Evolutionary conservation across 1,284 basidiomycete genomes (phyloP).

Genomic region (Albatrellus sp.): DNA sequence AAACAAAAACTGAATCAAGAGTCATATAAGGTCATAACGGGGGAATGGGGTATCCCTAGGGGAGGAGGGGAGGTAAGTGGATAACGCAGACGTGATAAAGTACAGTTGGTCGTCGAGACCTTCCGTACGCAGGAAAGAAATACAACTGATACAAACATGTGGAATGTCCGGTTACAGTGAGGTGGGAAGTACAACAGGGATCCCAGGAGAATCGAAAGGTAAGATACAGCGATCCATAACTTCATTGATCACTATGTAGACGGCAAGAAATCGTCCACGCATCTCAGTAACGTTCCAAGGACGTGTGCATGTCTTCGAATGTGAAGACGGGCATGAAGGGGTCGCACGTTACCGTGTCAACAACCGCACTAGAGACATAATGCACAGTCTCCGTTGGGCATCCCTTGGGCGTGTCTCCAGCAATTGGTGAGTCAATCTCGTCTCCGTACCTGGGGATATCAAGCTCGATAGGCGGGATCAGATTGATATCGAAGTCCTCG

Average conservation of each 20-base stretch:
- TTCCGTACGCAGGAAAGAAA: background rate
- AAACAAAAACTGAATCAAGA: background rate
- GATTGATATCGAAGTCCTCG: conserved; percentile 33
- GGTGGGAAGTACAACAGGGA: background rate
- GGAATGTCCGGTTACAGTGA: background rate
- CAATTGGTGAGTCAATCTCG: background rate
- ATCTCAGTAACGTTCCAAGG: background rate
- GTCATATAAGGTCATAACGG: no score
- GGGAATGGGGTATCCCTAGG: background rate
- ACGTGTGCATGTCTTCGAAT: conserved; percentile 9
- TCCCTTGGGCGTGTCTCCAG: background rate
- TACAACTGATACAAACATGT: conserved; percentile 2
- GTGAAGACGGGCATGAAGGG: conserved; percentile 9
- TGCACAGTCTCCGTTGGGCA: conserved; percentile 3
- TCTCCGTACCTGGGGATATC: conserved; percentile 20
- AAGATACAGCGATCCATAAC: conserved; percentile 3
- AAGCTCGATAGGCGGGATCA: conserved; percentile 35
- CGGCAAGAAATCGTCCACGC: background rate
- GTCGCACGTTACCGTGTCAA: background rate
- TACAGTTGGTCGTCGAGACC: conserved; percentile 2
- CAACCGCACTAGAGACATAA: background rate
- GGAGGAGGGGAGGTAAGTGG: background rate
- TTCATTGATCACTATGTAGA: background rate
- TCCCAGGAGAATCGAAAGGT: background rate
- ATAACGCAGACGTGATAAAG: background rate